These are phyloP conservation scores for Backusella mclennaniae DNA, from an alignment of 192 early-diverging fungal genomes.

Conservation along the genomic window DNA sequence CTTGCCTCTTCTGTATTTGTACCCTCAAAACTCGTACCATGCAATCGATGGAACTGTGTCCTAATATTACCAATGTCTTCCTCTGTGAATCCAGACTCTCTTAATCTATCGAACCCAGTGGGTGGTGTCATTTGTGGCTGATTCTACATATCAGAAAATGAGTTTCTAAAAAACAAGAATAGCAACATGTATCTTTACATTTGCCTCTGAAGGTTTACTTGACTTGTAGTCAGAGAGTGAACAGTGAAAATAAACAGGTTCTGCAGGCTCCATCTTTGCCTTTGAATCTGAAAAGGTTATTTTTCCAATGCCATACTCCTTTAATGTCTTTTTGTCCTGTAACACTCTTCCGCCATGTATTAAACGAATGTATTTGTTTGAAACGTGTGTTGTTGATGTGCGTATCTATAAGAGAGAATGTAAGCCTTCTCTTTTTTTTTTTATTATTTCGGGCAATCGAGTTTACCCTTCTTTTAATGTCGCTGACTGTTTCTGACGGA, in stretches of 20 bases:
- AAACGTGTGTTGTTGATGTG: conserved; percentile 32
- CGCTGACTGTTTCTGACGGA: conserved; percentile 33
- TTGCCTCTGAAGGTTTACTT: conserved; percentile 3
- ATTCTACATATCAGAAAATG: conserved; percentile 17
- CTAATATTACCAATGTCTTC: conserved; percentile 54
- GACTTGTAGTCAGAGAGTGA: conserved; percentile 48
- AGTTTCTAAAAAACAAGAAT: background rate
- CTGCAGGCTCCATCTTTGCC: conserved; percentile 24
- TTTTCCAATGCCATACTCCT: conserved; percentile 30
- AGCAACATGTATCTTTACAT: background rate
- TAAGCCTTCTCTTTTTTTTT: background rate
- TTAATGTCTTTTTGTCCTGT: conserved; percentile 32
- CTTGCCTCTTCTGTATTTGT: conserved; percentile 36
- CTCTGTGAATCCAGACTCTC: conserved; percentile 57
- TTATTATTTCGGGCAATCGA: background rate
- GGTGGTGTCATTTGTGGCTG: conserved; percentile 42
- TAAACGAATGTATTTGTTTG: conserved; percentile 47
- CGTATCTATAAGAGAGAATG: background rate
- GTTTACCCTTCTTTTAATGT: conserved; percentile 47
- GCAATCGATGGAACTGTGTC: conserved; percentile 52
- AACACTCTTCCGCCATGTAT: conserved; percentile 52
- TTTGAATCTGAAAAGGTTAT: conserved; percentile 15
- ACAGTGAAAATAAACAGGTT: conserved; percentile 52
- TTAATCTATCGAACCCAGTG: conserved; percentile 56
- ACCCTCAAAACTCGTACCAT: conserved; percentile 35